phyloP scores from a whole-genome alignment of 2,329 filamentous ascomycete species.

The Penicillium rolfsii region DNA sequence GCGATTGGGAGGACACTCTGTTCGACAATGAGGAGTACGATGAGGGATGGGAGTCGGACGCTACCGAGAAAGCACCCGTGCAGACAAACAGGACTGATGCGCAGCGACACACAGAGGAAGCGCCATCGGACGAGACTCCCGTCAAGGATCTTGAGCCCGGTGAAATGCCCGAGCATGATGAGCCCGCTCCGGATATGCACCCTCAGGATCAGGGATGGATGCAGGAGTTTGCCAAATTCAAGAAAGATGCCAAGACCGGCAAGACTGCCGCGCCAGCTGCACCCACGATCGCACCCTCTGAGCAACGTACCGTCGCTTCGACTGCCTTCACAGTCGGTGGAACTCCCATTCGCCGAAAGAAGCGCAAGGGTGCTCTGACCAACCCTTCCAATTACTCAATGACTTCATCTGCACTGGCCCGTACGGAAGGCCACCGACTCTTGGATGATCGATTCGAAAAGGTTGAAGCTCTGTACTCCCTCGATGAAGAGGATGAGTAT shows the following conservation, averaged over 20 bases:
- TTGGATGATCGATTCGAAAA: slow-evolving; percentile 91
- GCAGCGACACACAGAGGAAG: slow-evolving; percentile 31
- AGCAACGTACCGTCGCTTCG: slow-evolving; percentile 48
- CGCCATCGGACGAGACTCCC: slow-evolving; percentile 48
- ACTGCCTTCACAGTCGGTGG: slow-evolving; percentile 66
- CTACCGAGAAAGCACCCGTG: slow-evolving; percentile 73
- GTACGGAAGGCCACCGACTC: slow-evolving; percentile 83
- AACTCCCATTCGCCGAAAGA: slow-evolving; percentile 70
- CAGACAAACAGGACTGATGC: slow-evolving; percentile 37
- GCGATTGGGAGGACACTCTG: slow-evolving; percentile 72
- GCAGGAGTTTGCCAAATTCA: slow-evolving; percentile 91
- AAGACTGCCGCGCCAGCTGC: slow-evolving; percentile 43
- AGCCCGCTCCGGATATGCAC: slow-evolving; percentile 48
- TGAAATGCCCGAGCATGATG: slow-evolving; percentile 43
- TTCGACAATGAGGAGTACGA: slow-evolving; percentile 63
- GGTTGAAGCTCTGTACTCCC: slow-evolving; percentile 79
- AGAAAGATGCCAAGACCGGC: slow-evolving; percentile 66
- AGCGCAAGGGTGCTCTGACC: slow-evolving; percentile 91
- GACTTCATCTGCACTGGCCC: slow-evolving; percentile 82
- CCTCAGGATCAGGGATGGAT: slow-evolving; percentile 83
- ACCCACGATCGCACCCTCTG: slow-evolving; percentile 43
- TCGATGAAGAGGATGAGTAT: slow-evolving; percentile 60
- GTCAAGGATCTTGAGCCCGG: slow-evolving; percentile 30
- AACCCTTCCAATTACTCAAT: slow-evolving; percentile 87
- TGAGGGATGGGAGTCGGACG: slow-evolving; percentile 93